phyloP scores from a whole-genome alignment of 495 filamentous ascomycete species.

The Neurospora pannonica region DNA sequence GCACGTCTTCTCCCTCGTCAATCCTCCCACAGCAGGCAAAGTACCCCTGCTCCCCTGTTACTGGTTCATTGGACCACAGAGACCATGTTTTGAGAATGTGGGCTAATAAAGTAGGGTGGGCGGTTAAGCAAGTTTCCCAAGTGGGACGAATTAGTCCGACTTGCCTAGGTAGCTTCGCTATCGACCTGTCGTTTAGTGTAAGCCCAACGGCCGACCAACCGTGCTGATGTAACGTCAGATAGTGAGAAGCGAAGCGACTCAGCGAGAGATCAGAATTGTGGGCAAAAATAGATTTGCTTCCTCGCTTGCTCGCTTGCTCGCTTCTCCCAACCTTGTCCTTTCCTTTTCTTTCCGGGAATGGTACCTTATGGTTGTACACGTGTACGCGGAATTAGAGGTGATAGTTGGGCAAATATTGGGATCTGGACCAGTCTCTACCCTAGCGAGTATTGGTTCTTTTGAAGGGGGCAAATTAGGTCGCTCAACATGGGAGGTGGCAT shows the following conservation, averaged over 20 bases:
- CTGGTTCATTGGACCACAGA: not conserved
- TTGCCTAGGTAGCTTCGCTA: not conserved
- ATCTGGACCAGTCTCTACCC: not conserved
- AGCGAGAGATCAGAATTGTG: not conserved
- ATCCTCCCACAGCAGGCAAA: not conserved
- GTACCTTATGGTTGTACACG: not conserved
- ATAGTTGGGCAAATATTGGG: not conserved
- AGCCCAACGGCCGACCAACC: not conserved
- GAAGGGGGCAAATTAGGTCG: not conserved
- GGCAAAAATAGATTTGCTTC: not conserved
- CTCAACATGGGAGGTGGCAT: not conserved
- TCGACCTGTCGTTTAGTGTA: not conserved
- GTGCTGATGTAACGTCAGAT: not conserved
- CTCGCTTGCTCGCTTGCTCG: not conserved
- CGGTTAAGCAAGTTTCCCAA: not conserved
- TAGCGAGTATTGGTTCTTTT: not conserved
- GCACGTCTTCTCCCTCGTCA: not conserved
- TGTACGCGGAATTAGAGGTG: not conserved
- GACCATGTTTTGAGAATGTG: constrained; percentile 5
- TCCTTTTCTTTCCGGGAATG: not conserved
- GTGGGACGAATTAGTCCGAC: not conserved
- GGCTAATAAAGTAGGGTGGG: not conserved
- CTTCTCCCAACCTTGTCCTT: not conserved
- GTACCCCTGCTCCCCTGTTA: not conserved
- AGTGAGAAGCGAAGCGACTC: no score